phyloP scores from a whole-genome alignment of 208 protist species.

The Porcisia hertigi region DNA sequence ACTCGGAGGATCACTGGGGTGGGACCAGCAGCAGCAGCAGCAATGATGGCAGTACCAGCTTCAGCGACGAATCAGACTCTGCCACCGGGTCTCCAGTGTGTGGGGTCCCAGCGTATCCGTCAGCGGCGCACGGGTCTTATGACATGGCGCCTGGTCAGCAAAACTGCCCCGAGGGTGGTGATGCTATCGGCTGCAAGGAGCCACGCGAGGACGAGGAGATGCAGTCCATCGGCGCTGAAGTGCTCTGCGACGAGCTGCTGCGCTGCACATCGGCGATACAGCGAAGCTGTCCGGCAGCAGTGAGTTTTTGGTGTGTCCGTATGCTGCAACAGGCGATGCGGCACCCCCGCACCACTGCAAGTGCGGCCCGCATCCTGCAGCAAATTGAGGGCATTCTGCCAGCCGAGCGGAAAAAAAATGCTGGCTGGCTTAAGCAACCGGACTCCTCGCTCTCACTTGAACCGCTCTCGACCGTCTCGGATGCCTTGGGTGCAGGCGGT shows the following conservation, averaged over 20 bases:
- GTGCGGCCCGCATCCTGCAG: slow-evolving; percentile 10
- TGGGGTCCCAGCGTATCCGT: neutral
- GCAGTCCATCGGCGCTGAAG: slow-evolving; percentile 8
- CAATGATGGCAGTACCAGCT: neutral
- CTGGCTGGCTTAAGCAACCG: neutral
- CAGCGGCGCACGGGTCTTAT: neutral
- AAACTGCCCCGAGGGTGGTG: neutral
- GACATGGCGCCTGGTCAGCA: neutral
- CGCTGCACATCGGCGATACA: slow-evolving; percentile 25
- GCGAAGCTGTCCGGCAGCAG: slow-evolving; percentile 17
- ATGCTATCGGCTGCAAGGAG: neutral
- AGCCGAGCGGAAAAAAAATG: neutral
- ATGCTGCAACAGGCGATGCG: slow-evolving; percentile 23
- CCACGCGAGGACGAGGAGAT: neutral
- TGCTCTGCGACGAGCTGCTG: slow-evolving; percentile 29
- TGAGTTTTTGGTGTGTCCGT: slow-evolving; percentile 29
- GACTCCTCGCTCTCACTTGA: neutral
- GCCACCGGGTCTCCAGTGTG: neutral
- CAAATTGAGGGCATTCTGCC: slow-evolving; percentile 9
- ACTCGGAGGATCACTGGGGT: slow-evolving; percentile 9
- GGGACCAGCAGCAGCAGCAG: slow-evolving; percentile 4
- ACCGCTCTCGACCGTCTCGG: neutral
- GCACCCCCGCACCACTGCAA: slow-evolving; percentile 15
- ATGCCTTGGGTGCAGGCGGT: neutral
- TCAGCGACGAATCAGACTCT: neutral